Evolutionary conservation across 2,329 filamentous ascomycete species (phyloP).

Genomic region (Colletotrichum magnum): DNA sequence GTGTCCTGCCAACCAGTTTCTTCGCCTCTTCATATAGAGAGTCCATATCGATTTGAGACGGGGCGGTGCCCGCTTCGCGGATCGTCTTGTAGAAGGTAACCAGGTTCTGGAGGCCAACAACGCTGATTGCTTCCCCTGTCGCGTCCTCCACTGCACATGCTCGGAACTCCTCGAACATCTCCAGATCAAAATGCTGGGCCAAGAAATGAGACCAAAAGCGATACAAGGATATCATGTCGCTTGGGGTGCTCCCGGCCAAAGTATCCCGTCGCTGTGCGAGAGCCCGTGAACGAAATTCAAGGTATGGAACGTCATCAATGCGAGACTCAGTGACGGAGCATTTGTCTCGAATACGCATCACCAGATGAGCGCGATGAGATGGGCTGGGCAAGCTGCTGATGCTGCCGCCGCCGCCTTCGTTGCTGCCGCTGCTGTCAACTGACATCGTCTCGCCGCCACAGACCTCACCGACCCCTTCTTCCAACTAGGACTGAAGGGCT

Average conservation of each 20-base stretch:
- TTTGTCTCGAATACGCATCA: constrained; percentile 29
- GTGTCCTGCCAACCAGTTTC: constrained; percentile 11
- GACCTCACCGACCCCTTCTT: constrained; percentile 32
- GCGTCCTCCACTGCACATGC: constrained; percentile 76
- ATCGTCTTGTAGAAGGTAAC: constrained; percentile 71
- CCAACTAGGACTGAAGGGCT: constrained; percentile 42
- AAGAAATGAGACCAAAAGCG: constrained; percentile 83
- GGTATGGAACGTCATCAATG: constrained; percentile 45
- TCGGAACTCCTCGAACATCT: constrained; percentile 83
- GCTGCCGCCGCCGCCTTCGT: not conserved
- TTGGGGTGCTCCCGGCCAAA: constrained; percentile 56
- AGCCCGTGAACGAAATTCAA: constrained; percentile 55
- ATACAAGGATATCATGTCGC: constrained; percentile 77
- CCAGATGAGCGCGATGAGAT: constrained; percentile 32
- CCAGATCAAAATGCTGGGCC: constrained; percentile 79
- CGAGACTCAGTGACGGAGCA: constrained; percentile 15
- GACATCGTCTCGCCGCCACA: constrained; percentile 24
- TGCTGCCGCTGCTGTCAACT: constrained; percentile 7
- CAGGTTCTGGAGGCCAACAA: constrained; percentile 72
- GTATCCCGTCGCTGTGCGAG: constrained; percentile 54
- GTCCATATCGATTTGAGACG: constrained; percentile 12
- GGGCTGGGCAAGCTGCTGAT: constrained; percentile 26
- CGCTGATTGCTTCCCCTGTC: constrained; percentile 56
- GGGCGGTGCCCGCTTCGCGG: not conserved
- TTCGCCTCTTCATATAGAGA: constrained; percentile 30